Evolutionary conservation across 352 stramenopile species (phyloP).

Genomic region (Globisporangium sylvaticum): DNA sequence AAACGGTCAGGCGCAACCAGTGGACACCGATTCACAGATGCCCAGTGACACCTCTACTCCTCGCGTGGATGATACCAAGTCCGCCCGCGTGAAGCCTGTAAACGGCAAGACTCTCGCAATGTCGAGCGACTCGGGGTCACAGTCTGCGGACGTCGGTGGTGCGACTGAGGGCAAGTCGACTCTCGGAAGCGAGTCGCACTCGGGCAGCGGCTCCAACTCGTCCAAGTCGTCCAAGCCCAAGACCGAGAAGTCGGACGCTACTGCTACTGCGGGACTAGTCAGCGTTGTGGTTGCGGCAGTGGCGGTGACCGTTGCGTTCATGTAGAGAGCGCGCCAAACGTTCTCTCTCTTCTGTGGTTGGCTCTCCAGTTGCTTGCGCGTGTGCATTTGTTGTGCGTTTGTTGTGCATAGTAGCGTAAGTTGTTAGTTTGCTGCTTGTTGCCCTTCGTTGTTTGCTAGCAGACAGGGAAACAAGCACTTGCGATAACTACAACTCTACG

Average conservation of each 20-base stretch:
- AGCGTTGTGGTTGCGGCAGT: neutral
- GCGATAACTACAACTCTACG: neutral
- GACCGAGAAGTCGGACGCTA: neutral
- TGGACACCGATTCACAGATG: neutral
- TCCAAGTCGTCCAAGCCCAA: neutral
- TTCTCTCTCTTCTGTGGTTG: neutral
- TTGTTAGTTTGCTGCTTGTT: neutral
- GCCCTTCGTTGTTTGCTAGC: neutral
- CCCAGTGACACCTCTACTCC: neutral
- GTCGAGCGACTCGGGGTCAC: neutral
- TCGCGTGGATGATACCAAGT: slow-evolving; percentile 1
- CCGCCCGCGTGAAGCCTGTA: neutral
- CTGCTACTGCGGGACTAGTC: neutral
- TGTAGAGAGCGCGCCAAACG: slow-evolving; percentile 5
- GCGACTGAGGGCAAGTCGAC: neutral
- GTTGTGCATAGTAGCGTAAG: neutral
- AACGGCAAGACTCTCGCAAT: neutral
- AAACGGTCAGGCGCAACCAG: neutral
- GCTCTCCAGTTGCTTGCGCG: neutral
- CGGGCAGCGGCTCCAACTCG: neutral
- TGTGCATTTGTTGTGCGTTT: neutral
- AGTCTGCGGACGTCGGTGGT: neutral
- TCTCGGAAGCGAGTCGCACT: neutral
- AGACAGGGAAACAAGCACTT: neutral
- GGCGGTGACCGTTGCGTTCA: neutral